Evolutionary conservation across 371 early-diverging fungal species (phyloP).

Genomic region (Mucor sp.): DNA sequence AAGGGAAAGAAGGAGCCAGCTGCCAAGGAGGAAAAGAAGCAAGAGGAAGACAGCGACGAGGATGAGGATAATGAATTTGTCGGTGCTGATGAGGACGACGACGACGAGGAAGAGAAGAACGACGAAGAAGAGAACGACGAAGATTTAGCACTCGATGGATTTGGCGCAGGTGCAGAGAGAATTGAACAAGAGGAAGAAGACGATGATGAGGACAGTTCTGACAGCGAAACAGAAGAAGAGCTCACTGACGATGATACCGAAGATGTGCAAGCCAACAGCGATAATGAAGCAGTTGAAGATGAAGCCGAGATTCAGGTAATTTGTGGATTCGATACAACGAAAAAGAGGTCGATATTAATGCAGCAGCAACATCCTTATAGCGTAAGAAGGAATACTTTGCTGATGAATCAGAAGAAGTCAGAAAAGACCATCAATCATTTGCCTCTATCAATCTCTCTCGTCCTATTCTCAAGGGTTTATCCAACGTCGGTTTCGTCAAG

Average conservation of each 20-base stretch:
- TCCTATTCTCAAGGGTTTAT: slow-evolving; percentile 92
- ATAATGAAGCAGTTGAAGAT: slow-evolving; percentile 42
- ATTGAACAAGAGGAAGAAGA: slow-evolving; percentile 43
- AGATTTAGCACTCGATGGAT: slow-evolving; percentile 55
- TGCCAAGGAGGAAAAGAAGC: slow-evolving; percentile 29
- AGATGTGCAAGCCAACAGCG: slow-evolving; percentile 19
- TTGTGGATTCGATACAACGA: not conserved
- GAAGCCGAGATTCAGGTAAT: slow-evolving; percentile 42
- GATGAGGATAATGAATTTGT: slow-evolving; percentile 32
- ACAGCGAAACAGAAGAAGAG: slow-evolving; percentile 24
- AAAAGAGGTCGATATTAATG: not conserved
- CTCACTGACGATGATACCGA: slow-evolving; percentile 38
- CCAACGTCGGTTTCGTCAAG: slow-evolving; percentile 85
- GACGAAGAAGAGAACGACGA: slow-evolving; percentile 60
- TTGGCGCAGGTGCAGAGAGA: slow-evolving; percentile 58
- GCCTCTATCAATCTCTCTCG: slow-evolving; percentile 91
- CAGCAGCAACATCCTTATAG: slow-evolving; percentile 22
- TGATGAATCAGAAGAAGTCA: slow-evolving; percentile 56
- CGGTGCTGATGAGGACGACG: slow-evolving; percentile 35
- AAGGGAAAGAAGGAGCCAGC: slow-evolving; percentile 28
- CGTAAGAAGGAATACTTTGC: slow-evolving; percentile 80
- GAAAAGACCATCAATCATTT: slow-evolving; percentile 70
- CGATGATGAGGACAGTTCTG: slow-evolving; percentile 41
- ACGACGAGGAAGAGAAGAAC: slow-evolving; percentile 33
- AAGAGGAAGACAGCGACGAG: slow-evolving; percentile 32